Conservation (phyloP, 2,329 filamentous ascomycete species). For the Mollisiaceae sp. region DNA sequence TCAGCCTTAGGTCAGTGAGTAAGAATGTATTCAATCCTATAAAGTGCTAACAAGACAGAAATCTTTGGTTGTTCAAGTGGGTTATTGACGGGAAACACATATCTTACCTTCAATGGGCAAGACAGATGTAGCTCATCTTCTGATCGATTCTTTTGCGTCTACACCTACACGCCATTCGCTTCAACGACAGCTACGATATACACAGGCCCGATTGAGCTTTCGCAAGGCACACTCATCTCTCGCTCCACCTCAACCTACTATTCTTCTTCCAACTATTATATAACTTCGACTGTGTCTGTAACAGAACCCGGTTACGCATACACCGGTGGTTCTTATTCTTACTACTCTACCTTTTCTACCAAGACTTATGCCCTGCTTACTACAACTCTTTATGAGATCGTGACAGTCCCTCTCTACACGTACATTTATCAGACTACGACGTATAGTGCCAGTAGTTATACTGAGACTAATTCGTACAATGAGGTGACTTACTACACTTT, state of each 20-base stretch:
- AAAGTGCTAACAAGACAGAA: not conserved
- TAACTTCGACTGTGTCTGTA: not conserved
- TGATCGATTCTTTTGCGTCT: constrained; percentile 1
- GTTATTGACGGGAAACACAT: not conserved
- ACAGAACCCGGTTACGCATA: not conserved
- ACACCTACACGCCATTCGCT: not conserved
- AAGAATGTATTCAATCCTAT: not conserved
- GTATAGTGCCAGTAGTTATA: not conserved
- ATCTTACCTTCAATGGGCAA: not conserved
- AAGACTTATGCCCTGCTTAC: not conserved
- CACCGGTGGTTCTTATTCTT: not conserved
- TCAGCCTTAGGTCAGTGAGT: constrained; percentile 2
- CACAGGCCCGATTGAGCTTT: not conserved
- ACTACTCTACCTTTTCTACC: not conserved
- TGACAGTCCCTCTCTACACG: not conserved
- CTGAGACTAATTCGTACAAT: not conserved
- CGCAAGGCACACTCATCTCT: not conserved
- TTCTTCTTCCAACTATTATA: not conserved
- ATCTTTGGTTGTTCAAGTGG: not conserved
- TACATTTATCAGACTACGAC: not conserved
- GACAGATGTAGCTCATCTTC: not conserved
- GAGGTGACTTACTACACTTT: not conserved
- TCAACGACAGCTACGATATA: not conserved
- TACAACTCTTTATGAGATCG: not conserved
- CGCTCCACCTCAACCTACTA: not conserved